Percentiles rank a stretch among this genome's conserved stretches.
Evolutionary conservation across 1,139 yeast genomes (phyloP).

Genomic region (Debaryomyces robertsiae): DNA sequence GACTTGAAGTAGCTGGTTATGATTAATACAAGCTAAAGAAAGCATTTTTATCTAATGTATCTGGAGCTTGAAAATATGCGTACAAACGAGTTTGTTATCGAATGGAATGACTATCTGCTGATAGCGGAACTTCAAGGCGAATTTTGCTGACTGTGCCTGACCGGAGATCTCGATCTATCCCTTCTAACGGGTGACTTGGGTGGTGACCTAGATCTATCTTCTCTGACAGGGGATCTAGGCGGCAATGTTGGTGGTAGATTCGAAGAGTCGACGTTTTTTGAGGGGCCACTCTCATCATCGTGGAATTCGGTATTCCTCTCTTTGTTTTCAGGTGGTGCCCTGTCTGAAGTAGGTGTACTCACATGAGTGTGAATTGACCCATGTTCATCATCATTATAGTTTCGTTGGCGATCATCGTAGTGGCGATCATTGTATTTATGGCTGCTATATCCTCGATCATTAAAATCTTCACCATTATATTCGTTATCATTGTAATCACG

Average conservation of each 20-base stretch:
- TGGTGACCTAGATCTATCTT: conserved; percentile 49
- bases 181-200: conserved; percentile 44
- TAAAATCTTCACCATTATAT: conserved; percentile 20
- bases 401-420: conserved; percentile 11
- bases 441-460: conserved; percentile 15
- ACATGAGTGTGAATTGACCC: conserved; percentile 21
- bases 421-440: conserved; percentile 2
- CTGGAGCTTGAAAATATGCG: too few species aligned
- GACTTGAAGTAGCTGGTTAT: too few species aligned
- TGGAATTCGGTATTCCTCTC: conserved; percentile 11
- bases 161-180: conserved; percentile 48
- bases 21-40: too few species aligned
- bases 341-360: conserved; percentile 27
- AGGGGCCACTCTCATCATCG: conserved; percentile 14
- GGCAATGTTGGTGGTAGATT: conserved; percentile 46
- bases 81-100: too few species aligned
- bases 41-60: too few species aligned
- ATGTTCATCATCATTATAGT: conserved; percentile 19
- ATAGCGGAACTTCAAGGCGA: conserved; percentile 1
- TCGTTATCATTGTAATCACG: conserved; percentile 4
- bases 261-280: conserved; percentile 31
- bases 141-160: conserved; percentile 22
- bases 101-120: too few species aligned
- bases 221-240: conserved; percentile 43
- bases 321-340: conserved; percentile 18